Evolutionary conservation across 179 eudicot species (phyloP).

Genomic region (Nepenthes alata): DNA sequence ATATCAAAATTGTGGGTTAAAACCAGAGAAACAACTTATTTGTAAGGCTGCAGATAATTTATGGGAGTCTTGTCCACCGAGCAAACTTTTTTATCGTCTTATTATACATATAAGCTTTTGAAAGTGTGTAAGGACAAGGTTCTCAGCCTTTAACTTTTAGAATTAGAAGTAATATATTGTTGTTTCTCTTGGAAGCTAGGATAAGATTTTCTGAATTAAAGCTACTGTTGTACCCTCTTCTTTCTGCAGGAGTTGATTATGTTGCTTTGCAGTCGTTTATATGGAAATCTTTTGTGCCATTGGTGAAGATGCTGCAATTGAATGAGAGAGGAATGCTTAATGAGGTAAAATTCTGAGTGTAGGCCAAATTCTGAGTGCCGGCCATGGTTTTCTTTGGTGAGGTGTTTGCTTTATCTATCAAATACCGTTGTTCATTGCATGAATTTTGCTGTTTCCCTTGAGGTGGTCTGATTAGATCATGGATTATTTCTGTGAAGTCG

Average conservation of each 20-base stretch:
- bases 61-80: too few relatives aligned
- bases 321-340: conserved; percentile 43
- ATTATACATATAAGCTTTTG: too few relatives aligned
- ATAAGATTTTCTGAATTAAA: not conserved
- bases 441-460: conserved; percentile 5
- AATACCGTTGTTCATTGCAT: conserved; percentile 3
- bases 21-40: too few relatives aligned
- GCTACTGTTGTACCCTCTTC: not conserved
- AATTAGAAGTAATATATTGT: not conserved
- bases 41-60: too few relatives aligned
- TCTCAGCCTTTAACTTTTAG: too few relatives aligned
- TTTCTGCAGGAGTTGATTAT: conserved; percentile 29
- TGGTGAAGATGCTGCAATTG: conserved; percentile 35
- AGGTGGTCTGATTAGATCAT: conserved; percentile 30
- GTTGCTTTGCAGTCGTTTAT: conserved; percentile 37
- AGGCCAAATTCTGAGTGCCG: not conserved
- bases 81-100: too few relatives aligned
- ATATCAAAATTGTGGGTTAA: too few relatives aligned
- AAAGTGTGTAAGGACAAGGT: too few relatives aligned
- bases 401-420: conserved; percentile 2
- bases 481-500: conserved; percentile 50
- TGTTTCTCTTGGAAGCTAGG: not conserved
- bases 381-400: not conserved
- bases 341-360: conserved; percentile 37
- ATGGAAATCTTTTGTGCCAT: conserved; percentile 50